Evolutionary conservation across 2,329 filamentous ascomycete genomes (phyloP), one percentile per base, ranked within the genome.

Genomic region (Didymosphaeria variabile): DNA sequence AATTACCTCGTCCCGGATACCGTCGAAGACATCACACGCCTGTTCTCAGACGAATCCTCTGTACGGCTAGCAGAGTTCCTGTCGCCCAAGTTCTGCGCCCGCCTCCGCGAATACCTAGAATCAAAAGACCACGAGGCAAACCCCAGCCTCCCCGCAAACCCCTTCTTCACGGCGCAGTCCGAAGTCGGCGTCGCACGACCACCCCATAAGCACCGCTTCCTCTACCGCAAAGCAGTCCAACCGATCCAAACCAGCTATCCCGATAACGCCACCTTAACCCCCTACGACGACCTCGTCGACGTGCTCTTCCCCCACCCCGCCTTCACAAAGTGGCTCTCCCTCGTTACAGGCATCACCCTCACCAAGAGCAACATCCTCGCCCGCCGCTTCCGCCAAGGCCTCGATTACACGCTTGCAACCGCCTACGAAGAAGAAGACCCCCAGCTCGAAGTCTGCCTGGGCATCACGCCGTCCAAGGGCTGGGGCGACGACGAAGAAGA

Each of bases 1-100:
- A 91, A 90, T 13, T 99, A 97, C 76, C 86, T 99, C 15, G 96
- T 92, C 0, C 95, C 95, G 0, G 94, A 97, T 75, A 95, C 93
- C 2, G 86, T 97, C 15, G 91, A 95, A 63, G 89, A 93, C 72
- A 86, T 97, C 58, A 86, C 88, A 1, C 89, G 92, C 38, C 88
- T 90, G 53, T 98, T 99, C 74, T 85, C 88, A 52, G 90, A 94
- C 63, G 88, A 93, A 69, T 97, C 91, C 2, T 94, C 91, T 64
- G 90, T 98, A 55, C 92, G 91, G 19, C 84, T 99, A 17, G 87
- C 91, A 38, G 86, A 89, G 57, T 91, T 99, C 67, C 82, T 99
- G 7, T 90, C 87, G 42, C 87, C 88, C 58, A 93, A 90, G 66
- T 98, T 97, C 76, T 86, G 91, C 1, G 83, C 85, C 5, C 86